phyloP scores from a whole-genome alignment of 805 yeast genomes.

The Brettanomyces anomalus region DNA sequence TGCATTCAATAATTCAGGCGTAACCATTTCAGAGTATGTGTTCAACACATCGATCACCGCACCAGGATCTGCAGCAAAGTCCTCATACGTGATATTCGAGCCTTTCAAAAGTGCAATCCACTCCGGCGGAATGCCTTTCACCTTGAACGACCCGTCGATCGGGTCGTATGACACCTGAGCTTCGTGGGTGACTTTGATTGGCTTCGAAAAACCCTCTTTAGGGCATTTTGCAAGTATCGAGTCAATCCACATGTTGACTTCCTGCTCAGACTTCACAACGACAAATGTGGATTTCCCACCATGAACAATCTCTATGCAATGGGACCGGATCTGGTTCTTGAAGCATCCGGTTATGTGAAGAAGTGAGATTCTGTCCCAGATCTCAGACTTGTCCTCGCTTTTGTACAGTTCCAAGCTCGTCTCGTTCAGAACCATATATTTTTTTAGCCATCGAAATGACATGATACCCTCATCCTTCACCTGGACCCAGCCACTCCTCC shows the following conservation, averaged over 20 bases:
- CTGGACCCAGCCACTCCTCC: slow-evolving; percentile 76
- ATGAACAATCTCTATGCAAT: slow-evolving; percentile 71
- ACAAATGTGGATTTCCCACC: slow-evolving; percentile 61
- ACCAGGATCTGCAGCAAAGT: slow-evolving; percentile 54
- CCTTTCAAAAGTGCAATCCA: slow-evolving; percentile 49
- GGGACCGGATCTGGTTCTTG: slow-evolving; percentile 63
- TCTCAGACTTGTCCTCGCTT: slow-evolving; percentile 44
- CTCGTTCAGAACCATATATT: slow-evolving; percentile 72
- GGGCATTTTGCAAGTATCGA: slow-evolving; percentile 75
- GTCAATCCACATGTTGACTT: slow-evolving; percentile 85
- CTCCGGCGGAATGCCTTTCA: slow-evolving; percentile 43
- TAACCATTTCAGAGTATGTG: slow-evolving; percentile 36
- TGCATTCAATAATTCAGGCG: slow-evolving; percentile 30
- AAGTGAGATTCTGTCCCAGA: slow-evolving; percentile 44
- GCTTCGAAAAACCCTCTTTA: slow-evolving; percentile 63
- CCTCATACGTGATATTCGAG: slow-evolving; percentile 52
- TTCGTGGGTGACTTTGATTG: slow-evolving; percentile 90
- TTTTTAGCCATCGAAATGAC: slow-evolving; percentile 87
- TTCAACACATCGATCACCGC: slow-evolving; percentile 56
- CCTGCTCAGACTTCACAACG: slow-evolving; percentile 69
- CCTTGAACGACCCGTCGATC: slow-evolving; percentile 50
- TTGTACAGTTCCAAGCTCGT: slow-evolving; percentile 68
- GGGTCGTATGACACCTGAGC: slow-evolving; percentile 88
- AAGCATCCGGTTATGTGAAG: slow-evolving; percentile 55
- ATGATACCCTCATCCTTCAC: slow-evolving; percentile 88